These are phyloP conservation scores for Glycyrrhiza uralensis DNA, from an alignment of 306 rosid species.

Conservation along the genomic window DNA sequence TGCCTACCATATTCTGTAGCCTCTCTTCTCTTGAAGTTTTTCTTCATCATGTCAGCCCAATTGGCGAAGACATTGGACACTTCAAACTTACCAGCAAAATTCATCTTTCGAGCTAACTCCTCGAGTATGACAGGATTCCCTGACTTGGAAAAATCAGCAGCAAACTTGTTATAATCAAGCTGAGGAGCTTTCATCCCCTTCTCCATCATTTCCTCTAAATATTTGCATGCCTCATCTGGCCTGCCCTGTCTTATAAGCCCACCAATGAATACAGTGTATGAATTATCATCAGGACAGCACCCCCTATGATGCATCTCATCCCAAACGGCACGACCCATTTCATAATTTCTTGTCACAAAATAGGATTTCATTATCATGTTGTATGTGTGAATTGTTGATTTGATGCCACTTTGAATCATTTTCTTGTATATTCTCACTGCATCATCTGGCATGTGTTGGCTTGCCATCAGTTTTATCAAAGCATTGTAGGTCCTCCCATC, in stretches of 20 bases:
- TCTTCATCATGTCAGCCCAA: conserved; percentile 81
- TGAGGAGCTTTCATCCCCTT: conserved; percentile 93
- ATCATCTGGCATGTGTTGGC: conserved; percentile 74
- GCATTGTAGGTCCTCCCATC: conserved; percentile 78
- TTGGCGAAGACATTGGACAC: conserved; percentile 62
- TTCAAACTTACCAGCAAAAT: conserved; percentile 71
- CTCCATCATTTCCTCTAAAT: conserved; percentile 79
- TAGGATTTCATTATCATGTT: conserved; percentile 92
- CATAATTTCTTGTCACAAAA: conserved; percentile 60
- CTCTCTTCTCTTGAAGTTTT: conserved; percentile 50
- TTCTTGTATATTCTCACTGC: conserved; percentile 67
- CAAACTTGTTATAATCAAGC: conserved; percentile 82
- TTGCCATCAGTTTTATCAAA: conserved; percentile 73
- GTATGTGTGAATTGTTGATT: conserved; percentile 76
- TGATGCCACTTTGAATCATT: conserved; percentile 62
- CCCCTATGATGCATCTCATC: conserved; percentile 71
- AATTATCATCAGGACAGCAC: conserved; percentile 79
- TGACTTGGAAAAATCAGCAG: conserved; percentile 68
- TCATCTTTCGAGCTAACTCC: conserved; percentile 76
- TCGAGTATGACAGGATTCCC: conserved; percentile 74
- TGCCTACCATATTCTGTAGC: conserved; percentile 13
- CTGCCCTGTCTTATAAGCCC: conserved; percentile 78
- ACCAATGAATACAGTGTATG: conserved; percentile 71
- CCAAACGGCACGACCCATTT: conserved; percentile 65
- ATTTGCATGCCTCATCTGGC: conserved; percentile 63